A percentile compares a stretch with the other conserved stretches of the same genome.
Conservation (phyloP, 2,329 filamentous ascomycete species). For the Beauveria sp. region DNA sequence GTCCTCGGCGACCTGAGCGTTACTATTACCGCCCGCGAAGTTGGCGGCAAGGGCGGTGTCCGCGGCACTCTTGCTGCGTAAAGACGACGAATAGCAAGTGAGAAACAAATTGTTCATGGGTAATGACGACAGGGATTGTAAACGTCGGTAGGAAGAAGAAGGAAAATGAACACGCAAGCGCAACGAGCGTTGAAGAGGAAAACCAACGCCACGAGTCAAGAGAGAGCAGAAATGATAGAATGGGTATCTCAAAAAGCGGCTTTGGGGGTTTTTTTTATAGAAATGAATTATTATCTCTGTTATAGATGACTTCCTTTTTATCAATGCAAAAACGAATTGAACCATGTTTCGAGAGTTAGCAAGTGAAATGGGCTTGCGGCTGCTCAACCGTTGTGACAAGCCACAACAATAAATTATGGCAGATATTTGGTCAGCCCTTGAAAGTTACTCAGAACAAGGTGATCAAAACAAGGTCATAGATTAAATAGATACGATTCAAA, state of each 20-base stretch:
- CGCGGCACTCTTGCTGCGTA: slow-evolving; percentile 46
- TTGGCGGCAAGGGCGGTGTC: slow-evolving; percentile 80
- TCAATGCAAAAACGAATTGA: neutral
- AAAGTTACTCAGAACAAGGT: no score
- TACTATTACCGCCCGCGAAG: slow-evolving; percentile 74
- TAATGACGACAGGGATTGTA: neutral
- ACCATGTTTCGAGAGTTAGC: no score
- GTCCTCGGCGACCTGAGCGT: slow-evolving; percentile 73
- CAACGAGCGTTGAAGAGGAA: no score
- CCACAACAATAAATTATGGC: no score
- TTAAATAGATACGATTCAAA: no score
- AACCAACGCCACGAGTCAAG: no score
- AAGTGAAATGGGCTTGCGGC: no score
- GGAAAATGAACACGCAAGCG: neutral
- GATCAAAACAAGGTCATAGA: no score
- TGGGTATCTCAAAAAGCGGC: neutral
- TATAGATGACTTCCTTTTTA: neutral
- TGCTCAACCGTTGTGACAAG: no score
- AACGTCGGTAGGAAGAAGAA: neutral
- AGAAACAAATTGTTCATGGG: neutral
- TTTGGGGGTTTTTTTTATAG: neutral
- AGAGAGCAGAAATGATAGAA: neutral
- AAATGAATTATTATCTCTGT: slow-evolving; percentile 4
- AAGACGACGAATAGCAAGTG: neutral
- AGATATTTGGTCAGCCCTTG: no score